Evolutionary conservation across 2,329 filamentous ascomycete genomes (phyloP).

Genomic region (Neonectria coccinea): DNA sequence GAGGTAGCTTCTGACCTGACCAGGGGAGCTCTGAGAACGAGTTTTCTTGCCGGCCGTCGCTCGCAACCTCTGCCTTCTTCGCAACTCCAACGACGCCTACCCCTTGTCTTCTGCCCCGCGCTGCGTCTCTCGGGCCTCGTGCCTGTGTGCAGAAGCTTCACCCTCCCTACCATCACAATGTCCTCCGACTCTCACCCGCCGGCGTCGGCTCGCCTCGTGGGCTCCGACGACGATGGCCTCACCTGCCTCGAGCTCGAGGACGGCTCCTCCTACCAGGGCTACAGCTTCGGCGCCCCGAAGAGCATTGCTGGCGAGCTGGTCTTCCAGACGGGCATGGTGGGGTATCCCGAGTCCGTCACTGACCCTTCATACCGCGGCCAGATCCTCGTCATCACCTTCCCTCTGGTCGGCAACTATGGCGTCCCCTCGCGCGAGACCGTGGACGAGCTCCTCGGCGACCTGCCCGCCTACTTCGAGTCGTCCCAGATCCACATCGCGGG

Average conservation of each 20-base stretch:
- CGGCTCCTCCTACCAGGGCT: constrained; percentile 90
- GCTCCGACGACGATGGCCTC: constrained; percentile 67
- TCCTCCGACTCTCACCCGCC: constrained; percentile 59
- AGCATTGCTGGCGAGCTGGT: constrained; percentile 96
- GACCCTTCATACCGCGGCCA: constrained; percentile 91
- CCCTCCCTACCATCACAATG: constrained; percentile 46
- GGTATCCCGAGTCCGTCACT: constrained; percentile 93
- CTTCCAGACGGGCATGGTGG: constrained; percentile 99
- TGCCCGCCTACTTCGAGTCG: constrained; percentile 94
- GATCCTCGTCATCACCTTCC: constrained; percentile 96
- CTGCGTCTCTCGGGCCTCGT: constrained; percentile 30
- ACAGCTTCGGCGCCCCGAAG: constrained; percentile 95
- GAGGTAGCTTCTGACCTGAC: constrained; percentile 54
- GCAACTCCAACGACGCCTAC: constrained; percentile 31
- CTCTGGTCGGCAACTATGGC: constrained; percentile 96
- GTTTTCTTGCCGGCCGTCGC: constrained; percentile 53
- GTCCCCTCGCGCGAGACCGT: constrained; percentile 88
- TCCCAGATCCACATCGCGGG: constrained; percentile 93
- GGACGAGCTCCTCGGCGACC: constrained; percentile 85
- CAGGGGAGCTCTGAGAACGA: constrained; percentile 54
- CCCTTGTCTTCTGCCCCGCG: constrained; percentile 48
- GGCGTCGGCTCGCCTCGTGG: constrained; percentile 70
- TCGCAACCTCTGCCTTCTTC: constrained; percentile 46
- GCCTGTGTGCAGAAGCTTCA: constrained; percentile 31
- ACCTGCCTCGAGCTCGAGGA: constrained; percentile 94